Base-by-base conservation (phyloP, 1,139 yeast species). In the Geotrichum aggregatum region DNA sequence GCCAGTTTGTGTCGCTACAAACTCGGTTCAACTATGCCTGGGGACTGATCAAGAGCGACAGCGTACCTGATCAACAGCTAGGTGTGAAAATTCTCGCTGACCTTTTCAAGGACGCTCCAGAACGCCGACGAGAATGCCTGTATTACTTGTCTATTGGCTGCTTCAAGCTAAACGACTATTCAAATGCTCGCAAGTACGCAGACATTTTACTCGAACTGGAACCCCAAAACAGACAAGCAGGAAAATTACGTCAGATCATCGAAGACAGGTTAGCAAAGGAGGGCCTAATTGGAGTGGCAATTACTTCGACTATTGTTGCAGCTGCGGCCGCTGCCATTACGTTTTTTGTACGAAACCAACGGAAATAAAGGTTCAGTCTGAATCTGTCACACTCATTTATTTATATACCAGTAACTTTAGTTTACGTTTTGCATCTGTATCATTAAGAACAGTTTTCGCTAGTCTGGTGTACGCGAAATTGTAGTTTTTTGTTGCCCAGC, bases 1-100 rank as follows among this genome's bases (percentile, higher is more conserved):
- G 86, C 39, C 95, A 94, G 8, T 74, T 78, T 48, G 91, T 88
- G 0, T 76, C 89, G 0, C 76, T 87, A 0, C 97, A 88, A 67
- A 84, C 96, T 3, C 79, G 82, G 55, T 94, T 94, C 76, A 94
- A 92, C 69, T 87, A 87, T 63, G 95, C 97, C 0, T 94, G 99
- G 98, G 98, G 95, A 1, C 73, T 92, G 51, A 80, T 94, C 57
- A 89, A 89, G 66, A 82, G 95, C 3, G 64, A 69, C 48, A 72
- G 75, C 44, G 74, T 75, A 22, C 76, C 75, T 47, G 83, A 86
- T 56, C 95, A 87, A 64, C 78, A 83, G 59, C 76, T 83, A 52
- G 99, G 98, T 0, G 82, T 94, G 24, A 82, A 79, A 54, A 75
- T 91, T 35, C 74, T 94, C 56, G 78, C 92, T 0, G 63, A 59